Evolutionary conservation across 2,329 filamentous ascomycete species (phyloP), one percentile per base, ranked within the genome.

Genomic region (Ophiostoma sp.): DNA sequence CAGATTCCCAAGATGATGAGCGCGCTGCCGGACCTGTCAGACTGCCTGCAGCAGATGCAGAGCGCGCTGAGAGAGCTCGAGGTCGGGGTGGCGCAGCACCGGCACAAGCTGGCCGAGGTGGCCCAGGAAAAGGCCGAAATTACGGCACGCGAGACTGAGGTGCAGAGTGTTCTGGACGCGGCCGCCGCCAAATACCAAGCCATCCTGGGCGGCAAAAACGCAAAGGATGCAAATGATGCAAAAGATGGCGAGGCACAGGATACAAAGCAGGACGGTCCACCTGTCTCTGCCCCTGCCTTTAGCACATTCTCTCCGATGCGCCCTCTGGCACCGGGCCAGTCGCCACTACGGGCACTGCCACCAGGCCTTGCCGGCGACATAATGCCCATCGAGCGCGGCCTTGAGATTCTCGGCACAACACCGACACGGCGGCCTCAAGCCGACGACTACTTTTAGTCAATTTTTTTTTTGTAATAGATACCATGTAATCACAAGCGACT

Each of bases 151-250:
- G 91, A 97, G 77, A 84, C 82, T 5, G 91, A 95, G 76, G 89
- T 97, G 0, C 93, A 97, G 77, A 83, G 84, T 27, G 79, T 96
- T 67, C 80, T 98, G 66, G 89, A 92, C 75, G 89, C 95, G 76
- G 91, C 92, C 0, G 93, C 91, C 0, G 87, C 91, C 70, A 84
- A 83, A 71, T 84, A 85, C 65, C 80, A 83, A 69, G 77, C 81
- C 16, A 79, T 77, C 0, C 77, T 83, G 73, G 79, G 77, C 11
- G 79, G 77, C 27, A 27, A 27, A 27, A 27, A 27, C 27, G 27
- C 27, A 6, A 63, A 44, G 4, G 40, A 36, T 27, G 70, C 64
- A 1, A 70, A 66, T 5, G 72, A 67, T 12, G 66, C 55, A 36
- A 62, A 16, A 11, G 71, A 66, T 16, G 42, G n/a, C 14, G 42